A percentile compares a stretch with the other conserved stretches of the same genome.
Evolutionary conservation across 495 filamentous ascomycete genomes (phyloP).

Genomic region (Jackrogersella minutella): DNA sequence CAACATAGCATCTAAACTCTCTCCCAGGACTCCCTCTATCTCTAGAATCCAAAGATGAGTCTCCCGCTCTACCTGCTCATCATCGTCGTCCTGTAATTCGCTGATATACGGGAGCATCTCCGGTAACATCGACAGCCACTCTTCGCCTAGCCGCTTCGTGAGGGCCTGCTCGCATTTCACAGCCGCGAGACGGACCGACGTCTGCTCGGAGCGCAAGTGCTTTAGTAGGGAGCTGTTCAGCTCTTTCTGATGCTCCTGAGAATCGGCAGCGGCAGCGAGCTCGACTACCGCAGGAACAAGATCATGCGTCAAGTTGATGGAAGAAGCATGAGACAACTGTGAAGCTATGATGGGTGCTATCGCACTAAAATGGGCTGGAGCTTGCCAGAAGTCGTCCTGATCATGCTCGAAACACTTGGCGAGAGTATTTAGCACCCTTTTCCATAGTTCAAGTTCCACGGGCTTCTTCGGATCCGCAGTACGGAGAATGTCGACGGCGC

Average conservation of each 20-base stretch:
- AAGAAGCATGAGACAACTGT: constrained; percentile 68
- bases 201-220: constrained; percentile 73
- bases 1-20: constrained; percentile 89
- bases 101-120: constrained; percentile 96
- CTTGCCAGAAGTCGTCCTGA: constrained; percentile 84
- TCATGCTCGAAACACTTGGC: constrained; percentile 81
- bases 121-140: constrained; percentile 87
- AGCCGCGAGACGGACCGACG: constrained; percentile 74
- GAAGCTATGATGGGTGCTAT: constrained; percentile 72
- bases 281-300: constrained; percentile 70
- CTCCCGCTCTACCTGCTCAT: constrained; percentile 89
- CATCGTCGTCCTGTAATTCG: constrained; percentile 94
- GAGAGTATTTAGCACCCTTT: constrained; percentile 70
- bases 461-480: constrained; percentile 58
- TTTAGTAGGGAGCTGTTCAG: constrained; percentile 79
- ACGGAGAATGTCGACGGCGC: constrained; percentile 68
- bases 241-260: constrained; percentile 86
- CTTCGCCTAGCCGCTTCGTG: constrained; percentile 81
- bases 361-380: constrained; percentile 79
- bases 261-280: constrained; percentile 79
- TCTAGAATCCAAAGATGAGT: constrained; percentile 83
- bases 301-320: constrained; percentile 48
- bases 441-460: constrained; percentile 66
- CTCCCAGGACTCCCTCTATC: constrained; percentile 87
- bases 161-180: constrained; percentile 80